phyloP scores from a whole-genome alignment of 2,329 filamentous ascomycete genomes.

The Aureobasidium lini region DNA sequence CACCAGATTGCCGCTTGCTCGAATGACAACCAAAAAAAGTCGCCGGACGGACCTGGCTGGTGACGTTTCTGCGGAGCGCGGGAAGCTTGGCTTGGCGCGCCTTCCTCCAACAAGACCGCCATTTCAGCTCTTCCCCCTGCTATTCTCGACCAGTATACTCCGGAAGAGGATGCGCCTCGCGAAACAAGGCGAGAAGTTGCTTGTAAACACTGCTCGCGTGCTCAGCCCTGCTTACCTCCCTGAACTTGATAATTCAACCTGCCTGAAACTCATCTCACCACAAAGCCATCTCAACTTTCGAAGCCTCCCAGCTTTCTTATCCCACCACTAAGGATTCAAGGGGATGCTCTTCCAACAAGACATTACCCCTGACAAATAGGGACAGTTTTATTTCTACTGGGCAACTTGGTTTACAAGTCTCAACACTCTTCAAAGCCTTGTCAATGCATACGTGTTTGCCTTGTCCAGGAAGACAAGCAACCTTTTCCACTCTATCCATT shows the following conservation, averaged over 20 bases:
- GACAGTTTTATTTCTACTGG: no score
- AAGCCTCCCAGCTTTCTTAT: background rate
- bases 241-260: background rate
- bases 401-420: background rate
- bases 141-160: background rate
- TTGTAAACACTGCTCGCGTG: background rate
- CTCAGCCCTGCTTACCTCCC: background rate
- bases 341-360: background rate
- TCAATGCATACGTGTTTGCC: conserved; percentile 9
- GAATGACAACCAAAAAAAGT: background rate
- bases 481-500: background rate
- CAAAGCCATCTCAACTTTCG: background rate
- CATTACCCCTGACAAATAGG: background rate
- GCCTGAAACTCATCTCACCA: conserved; percentile 5
- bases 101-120: background rate
- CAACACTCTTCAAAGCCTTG: background rate
- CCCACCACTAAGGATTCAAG: background rate
- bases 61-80: background rate
- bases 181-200: background rate
- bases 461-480: background rate
- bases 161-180: background rate
- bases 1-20: background rate
- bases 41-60: background rate
- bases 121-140: background rate
- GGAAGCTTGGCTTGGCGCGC: background rate